Evolutionary conservation across 148 eudicot genomes (phyloP).

Genomic region (Arbutus unedo): DNA sequence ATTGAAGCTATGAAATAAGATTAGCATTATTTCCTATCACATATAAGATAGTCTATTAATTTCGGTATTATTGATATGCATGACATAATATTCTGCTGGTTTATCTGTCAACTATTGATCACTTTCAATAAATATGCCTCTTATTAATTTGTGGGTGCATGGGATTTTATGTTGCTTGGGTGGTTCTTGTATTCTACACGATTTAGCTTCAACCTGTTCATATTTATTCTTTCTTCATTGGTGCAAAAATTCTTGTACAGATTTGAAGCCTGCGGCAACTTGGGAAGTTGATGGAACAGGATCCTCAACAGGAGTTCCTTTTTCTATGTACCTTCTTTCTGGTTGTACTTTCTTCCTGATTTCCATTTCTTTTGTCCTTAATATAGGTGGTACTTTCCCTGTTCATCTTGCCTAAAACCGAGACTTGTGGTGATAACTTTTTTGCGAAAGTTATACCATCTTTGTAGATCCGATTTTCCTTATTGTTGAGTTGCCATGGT

Average conservation of each 20-base stretch:
- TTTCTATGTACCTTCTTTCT: slow-evolving; percentile 91
- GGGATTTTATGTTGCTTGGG: neutral
- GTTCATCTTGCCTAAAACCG: neutral
- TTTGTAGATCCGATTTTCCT: neutral
- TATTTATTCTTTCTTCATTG: slow-evolving; percentile 9
- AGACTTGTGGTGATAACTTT: slow-evolving; percentile 4
- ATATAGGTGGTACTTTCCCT: slow-evolving; percentile 7
- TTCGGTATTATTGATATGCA: neutral
- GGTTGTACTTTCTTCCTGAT: slow-evolving; percentile 34
- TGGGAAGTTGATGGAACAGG: slow-evolving; percentile 98
- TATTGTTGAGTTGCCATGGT: slow-evolving; percentile 1
- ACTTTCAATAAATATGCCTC: neutral
- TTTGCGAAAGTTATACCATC: neutral
- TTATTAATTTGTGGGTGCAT: neutral
- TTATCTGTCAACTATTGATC: neutral
- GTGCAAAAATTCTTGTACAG: slow-evolving; percentile 39
- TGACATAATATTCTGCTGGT: neutral
- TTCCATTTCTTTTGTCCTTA: slow-evolving; percentile 11
- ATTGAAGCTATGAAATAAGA: too few species aligned
- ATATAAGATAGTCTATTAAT: too few species aligned
- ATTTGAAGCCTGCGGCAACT: slow-evolving; percentile 69
- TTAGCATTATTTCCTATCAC: too few species aligned
- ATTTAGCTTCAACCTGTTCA: neutral
- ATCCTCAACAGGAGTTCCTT: slow-evolving; percentile 61
- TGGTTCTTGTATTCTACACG: neutral